Evolutionary conservation across 2,329 filamentous ascomycete genomes (phyloP), one percentile per base, ranked within the genome.

Genomic region (Paraphaeosphaeria minitans): DNA sequence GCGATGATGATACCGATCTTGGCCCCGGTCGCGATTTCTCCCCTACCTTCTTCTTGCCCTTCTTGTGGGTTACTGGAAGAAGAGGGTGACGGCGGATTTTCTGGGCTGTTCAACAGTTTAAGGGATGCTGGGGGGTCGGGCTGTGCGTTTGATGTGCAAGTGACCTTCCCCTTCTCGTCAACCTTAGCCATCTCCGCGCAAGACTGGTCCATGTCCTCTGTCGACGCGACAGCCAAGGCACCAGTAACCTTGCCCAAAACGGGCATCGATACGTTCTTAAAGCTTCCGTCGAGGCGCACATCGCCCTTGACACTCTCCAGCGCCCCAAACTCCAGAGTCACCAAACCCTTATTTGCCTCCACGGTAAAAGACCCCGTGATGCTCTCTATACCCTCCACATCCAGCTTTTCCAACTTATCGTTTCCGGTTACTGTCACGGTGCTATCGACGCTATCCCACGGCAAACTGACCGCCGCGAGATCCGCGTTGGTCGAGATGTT

Each of bases 201-300:
- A 16, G 69, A 58, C 4, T 13, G 24, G 13, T 55, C 8, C 8
- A 69, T 67, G 48, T 68, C 56, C 16, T 37, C 27, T 1, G 56
- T 63, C 2, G 68, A 66, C 33, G 63, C 35, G n/a, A 63, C 60
- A 12, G 42, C 60, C 9, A 70, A 54, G 12, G 53, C 59, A 12
- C 66, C 68, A 8, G 58, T 61, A 39, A 70, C 63, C 0, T 42
- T 16, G 7, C 45, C 54, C 19, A 70, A 31, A 3, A 35, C 42
- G 1, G 66, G 64, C 68, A 70, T 70, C 13, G 65, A 59, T 12
- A 70, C 54, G 39, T 70, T 70, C 3, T 22, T 59, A 21, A 63
- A 65, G 3, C 21, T 41, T 0, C 68, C 68, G 29, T 46, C 60
- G 14, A 70, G 46, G n/a, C 60, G 59, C 16, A 67, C 50, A 24